Conservation (phyloP, 768 basidiomycete genomes). For the Tricholoma flavovirens region DNA sequence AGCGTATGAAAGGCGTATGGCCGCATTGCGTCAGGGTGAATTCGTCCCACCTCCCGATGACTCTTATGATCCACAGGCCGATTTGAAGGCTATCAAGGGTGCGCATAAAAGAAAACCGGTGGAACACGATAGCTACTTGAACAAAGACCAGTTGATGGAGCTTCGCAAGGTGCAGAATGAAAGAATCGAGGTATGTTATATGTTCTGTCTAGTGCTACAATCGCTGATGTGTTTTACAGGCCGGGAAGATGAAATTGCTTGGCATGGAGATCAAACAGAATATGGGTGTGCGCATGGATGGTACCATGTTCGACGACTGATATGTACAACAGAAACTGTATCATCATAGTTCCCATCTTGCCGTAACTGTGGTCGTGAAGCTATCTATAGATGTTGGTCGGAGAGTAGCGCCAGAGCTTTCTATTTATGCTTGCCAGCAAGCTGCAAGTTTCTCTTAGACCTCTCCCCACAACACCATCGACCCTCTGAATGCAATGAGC, state of each 20-base stretch:
- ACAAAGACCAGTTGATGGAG: conserved; percentile 74
- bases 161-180: conserved; percentile 82
- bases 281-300: conserved; percentile 87
- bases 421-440: too few species aligned
- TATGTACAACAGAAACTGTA: background rate
- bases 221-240: conserved; percentile 31
- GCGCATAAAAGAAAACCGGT: conserved; percentile 62
- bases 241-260: conserved; percentile 78
- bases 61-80: conserved; percentile 76
- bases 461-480: background rate
- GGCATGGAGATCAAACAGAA: conserved; percentile 84
- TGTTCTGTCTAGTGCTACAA: background rate
- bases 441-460: too few species aligned
- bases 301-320: conserved; percentile 49
- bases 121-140: conserved; percentile 72
- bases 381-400: conserved; percentile 10
- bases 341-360: too few species aligned
- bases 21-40: conserved; percentile 77
- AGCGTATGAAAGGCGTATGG: conserved; percentile 79
- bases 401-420: too few species aligned
- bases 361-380: background rate
- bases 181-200: conserved; percentile 59
- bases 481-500: conserved; percentile 17
- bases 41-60: conserved; percentile 68
- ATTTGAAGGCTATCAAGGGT: conserved; percentile 70